phyloP scores from a whole-genome alignment of 1,139 yeast species.

The Pneumocystis carinii region DNA sequence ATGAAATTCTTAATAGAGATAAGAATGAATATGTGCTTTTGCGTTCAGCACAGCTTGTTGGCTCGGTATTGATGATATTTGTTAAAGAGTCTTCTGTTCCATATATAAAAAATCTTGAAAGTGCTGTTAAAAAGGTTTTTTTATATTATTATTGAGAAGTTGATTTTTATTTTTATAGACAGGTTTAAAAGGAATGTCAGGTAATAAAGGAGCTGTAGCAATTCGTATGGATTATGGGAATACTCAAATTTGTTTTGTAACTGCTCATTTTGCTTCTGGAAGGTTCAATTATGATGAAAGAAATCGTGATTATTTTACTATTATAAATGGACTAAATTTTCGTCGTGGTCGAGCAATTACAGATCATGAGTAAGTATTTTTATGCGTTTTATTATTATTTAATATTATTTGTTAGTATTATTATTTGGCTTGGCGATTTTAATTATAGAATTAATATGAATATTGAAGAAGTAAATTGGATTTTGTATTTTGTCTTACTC shows the following conservation, averaged over 20 bases:
- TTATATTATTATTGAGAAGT: not conserved
- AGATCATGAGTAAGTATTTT: slow-evolving; percentile 45
- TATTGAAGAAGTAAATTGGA: slow-evolving; percentile 41
- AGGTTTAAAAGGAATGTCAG: slow-evolving; percentile 82
- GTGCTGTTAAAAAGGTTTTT: slow-evolving; percentile 47
- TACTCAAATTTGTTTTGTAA: slow-evolving; percentile 68
- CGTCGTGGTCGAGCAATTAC: slow-evolving; percentile 51
- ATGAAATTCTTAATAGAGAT: slow-evolving; percentile 37
- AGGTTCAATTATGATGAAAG: slow-evolving; percentile 69
- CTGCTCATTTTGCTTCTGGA: slow-evolving; percentile 93
- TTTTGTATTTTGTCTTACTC: not conserved
- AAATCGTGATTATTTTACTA: slow-evolving; percentile 71
- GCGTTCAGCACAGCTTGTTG: slow-evolving; percentile 86
- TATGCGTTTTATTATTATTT: not conserved
- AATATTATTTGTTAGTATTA: slow-evolving; percentile 24
- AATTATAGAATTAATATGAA: slow-evolving; percentile 69
- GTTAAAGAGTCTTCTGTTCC: slow-evolving; percentile 47
- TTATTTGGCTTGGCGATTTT: slow-evolving; percentile 92
- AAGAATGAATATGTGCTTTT: slow-evolving; percentile 47
- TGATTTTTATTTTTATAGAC: slow-evolving; percentile 26
- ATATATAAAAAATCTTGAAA: slow-evolving; percentile 59
- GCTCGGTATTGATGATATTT: slow-evolving; percentile 65
- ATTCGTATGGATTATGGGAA: slow-evolving; percentile 64
- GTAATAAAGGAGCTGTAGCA: slow-evolving; percentile 85
- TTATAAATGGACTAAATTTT: slow-evolving; percentile 62